Base-by-base conservation (phyloP, 2,329 filamentous ascomycete genomes). In the Colletotrichum tropicale region DNA sequence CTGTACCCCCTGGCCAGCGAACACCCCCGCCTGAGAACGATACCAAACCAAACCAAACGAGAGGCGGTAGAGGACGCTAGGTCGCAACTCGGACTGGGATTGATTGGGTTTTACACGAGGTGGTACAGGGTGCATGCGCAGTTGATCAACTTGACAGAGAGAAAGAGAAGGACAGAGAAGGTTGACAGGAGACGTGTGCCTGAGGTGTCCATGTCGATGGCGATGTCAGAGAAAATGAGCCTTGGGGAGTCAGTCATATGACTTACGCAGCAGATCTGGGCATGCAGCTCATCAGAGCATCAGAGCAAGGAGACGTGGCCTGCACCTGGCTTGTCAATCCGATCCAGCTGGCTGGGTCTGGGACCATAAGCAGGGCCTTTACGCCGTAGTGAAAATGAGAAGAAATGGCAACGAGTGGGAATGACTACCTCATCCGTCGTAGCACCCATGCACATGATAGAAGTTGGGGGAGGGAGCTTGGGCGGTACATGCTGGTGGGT, bases 81-180 rank as follows among this genome's bases (percentile, higher is more conserved):
- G 64, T 36, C 64, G 48, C 64, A 75, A 75, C 73, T 58, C 34
- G 36, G 62, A 72, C 72, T 56, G 69, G 69, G 71, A 60, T 71
- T 70, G 60, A 70, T 36, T 56, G 71, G 71, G 64, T 69, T 62
- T 64, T 70, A 38, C 28, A 73, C 16, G 28, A 21, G 36, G 71
- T 56, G 36, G 67, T 66, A 71, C 56, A 28, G 15, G n/a, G 48
- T 15, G 65, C 48, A 58, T 28, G 48, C n/a, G 64, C 64, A 68
- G 66, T 56, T 67, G 36, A 48, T 24, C 34, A 48, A 65, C 21
- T 43, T 43, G 9, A 65, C 13, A 32, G 30, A 36, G 18, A 62
- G 18, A 62, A 9, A 15, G 60, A 21, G 60, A 62, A 30, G 9
- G 4, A 34, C 28, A 32, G n/a, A 62, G 60, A 62, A 43, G 36